Evolutionary conservation across 768 basidiomycete species (phyloP), one percentile per base, ranked within the genome.

Genomic region (Macrolepiota albuminosa): DNA sequence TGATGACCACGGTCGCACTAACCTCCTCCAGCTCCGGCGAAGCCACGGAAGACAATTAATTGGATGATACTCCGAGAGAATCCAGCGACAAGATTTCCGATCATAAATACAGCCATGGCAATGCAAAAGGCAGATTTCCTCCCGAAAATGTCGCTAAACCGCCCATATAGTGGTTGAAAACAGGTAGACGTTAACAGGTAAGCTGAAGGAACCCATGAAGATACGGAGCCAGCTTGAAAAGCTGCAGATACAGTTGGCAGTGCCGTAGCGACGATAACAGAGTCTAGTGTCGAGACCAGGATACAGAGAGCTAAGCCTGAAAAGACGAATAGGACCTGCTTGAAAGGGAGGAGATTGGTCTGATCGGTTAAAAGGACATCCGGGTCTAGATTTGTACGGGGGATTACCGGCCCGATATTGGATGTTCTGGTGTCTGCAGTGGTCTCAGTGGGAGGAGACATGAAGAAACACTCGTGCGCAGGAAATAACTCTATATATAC

Each of bases 241-340:
- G 81, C 78, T 21, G 78, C 65, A 4, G 88, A 84, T 49, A 91
- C 83, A 0, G 84, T 88, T 0, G 89, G 87, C 24, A 91, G 73
- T 1, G 88, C 84, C 0, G 89, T 90, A 0, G 87, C 86, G 8
- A 89, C 83, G 51, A 89, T 85, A 11, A 88, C 88, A 13, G 88
- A 86, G 68, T 91, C 88, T 0, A 89, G 72, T 0, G 84, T 74
- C 6, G 86, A 81, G 49, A 87, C 83, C 48, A 86, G 75, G 10
- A 85, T 78, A 48, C 87, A 89, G 0, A 84, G 71, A 0, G 84
- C 76, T 13, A 89, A 76, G 6, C 87, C 82, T 1, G 78, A 66
- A 65, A 89, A 88, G 6, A 89, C 82, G 13, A 82, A 73, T 5
- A 90, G 69, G 45, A 90, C 75, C 69, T 85, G 84, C 58, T 75